phyloP scores from a whole-genome alignment of 148 eudicot species.

The Nepenthes mirabilis region DNA sequence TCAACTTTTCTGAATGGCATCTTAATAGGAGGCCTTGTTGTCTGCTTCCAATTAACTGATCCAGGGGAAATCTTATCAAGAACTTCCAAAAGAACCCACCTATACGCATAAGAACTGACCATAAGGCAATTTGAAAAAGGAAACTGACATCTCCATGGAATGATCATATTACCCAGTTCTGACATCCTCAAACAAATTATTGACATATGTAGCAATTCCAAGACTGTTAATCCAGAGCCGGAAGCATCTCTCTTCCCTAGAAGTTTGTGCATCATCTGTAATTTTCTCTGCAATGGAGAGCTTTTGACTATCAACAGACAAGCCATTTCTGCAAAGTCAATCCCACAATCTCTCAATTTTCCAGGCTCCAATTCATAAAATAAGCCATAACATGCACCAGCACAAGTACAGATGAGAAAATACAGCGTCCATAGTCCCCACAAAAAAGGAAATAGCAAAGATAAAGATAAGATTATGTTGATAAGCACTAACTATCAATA shows the following conservation, averaged over 20 bases:
- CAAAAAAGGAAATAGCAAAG: too few species aligned
- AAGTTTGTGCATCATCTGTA: slow-evolving; percentile 57
- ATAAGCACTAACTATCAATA: too few species aligned
- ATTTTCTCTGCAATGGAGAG: slow-evolving; percentile 56
- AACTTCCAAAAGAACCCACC: slow-evolving; percentile 72
- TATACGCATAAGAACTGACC: slow-evolving; percentile 6
- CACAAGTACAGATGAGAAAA: too few species aligned
- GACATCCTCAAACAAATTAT: slow-evolving; percentile 79
- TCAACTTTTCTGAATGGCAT: slow-evolving; percentile 76
- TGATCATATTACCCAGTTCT: slow-evolving; percentile 42
- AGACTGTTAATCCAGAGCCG: slow-evolving; percentile 91
- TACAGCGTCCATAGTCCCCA: too few species aligned
- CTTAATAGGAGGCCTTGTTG: slow-evolving; percentile 74
- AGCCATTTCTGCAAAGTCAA: slow-evolving; percentile 55
- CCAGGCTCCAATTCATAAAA: too few species aligned
- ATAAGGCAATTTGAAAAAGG: not conserved
- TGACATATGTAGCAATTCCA: slow-evolving; percentile 63
- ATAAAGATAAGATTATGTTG: too few species aligned
- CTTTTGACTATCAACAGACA: slow-evolving; percentile 40
- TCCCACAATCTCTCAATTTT: not conserved
- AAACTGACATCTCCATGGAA: not conserved
- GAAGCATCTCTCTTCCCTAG: slow-evolving; percentile 85
- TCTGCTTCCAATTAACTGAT: slow-evolving; percentile 71
- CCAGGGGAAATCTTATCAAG: slow-evolving; percentile 65
- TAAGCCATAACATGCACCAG: too few species aligned